Conservation (phyloP, 1,284 basidiomycete genomes). For the Sanguinoderma infundibulare region DNA sequence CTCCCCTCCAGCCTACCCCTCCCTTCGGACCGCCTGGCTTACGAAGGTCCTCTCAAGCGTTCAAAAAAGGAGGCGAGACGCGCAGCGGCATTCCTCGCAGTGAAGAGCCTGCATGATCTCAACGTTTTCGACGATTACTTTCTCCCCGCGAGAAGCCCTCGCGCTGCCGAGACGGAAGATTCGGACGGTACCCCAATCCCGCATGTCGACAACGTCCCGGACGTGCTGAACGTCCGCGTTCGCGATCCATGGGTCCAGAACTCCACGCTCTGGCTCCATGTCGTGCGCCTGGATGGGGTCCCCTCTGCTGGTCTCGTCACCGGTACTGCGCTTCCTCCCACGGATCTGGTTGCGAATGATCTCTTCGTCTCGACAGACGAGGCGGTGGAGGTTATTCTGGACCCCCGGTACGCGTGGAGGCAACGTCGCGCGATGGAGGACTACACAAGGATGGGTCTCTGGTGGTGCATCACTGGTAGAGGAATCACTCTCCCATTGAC, state of each 20-base stretch:
- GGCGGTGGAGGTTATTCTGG: conserved; percentile 45
- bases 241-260: conserved; percentile 69
- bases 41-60: conserved; percentile 56
- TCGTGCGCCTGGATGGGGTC: conserved; percentile 53
- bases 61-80: conserved; percentile 83
- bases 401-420: conserved; percentile 47
- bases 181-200: conserved; percentile 50
- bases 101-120: conserved; percentile 66
- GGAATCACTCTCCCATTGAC: conserved; percentile 54
- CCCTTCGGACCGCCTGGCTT: conserved; percentile 53
- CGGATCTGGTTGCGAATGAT: conserved; percentile 45
- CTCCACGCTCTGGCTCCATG: conserved; percentile 62
- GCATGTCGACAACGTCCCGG: conserved; percentile 49
- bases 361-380: conserved; percentile 42
- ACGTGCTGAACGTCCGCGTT: conserved; percentile 58
- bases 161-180: conserved; percentile 52
- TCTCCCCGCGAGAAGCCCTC: conserved; percentile 55
- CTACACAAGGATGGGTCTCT: conserved; percentile 65
- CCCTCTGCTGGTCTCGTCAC: conserved; percentile 63
- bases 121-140: conserved; percentile 82
- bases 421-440: conserved; percentile 57
- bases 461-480: conserved; percentile 64
- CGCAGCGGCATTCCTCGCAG: conserved; percentile 77
- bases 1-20: conserved; percentile 76
- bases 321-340: conserved; percentile 55